These are phyloP conservation scores for Carex pumila DNA, from an alignment of 176 grass and related monocot species.

Conservation along the genomic window DNA sequence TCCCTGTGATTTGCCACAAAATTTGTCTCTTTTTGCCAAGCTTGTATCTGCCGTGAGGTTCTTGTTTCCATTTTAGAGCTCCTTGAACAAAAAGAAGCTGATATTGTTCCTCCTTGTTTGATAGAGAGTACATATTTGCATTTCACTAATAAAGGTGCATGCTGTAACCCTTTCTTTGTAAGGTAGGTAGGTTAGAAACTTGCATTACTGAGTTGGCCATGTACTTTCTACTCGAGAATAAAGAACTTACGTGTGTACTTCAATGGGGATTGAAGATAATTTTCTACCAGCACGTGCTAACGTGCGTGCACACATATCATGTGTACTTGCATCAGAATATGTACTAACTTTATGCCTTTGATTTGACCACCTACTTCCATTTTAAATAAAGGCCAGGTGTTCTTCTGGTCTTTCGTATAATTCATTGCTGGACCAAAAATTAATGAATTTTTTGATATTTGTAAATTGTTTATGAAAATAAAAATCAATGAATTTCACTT, in stretches of 20 bases:
- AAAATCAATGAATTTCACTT: background rate
- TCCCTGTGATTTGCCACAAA: background rate
- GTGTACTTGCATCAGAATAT: background rate
- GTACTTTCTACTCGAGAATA: background rate
- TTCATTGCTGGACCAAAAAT: background rate
- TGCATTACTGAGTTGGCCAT: background rate
- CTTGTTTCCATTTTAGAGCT: slow-evolving; percentile 31
- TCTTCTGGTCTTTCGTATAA: background rate
- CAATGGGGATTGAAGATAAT: background rate
- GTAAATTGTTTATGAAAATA: background rate
- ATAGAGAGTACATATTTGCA: background rate
- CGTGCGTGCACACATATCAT: background rate
- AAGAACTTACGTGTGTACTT: background rate
- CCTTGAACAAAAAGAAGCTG: slow-evolving; percentile 8
- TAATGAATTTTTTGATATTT: background rate
- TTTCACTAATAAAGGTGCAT: background rate
- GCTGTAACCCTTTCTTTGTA: background rate
- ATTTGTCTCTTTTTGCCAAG: slow-evolving; percentile 25
- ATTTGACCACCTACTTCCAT: background rate
- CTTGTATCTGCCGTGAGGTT: slow-evolving; percentile 14
- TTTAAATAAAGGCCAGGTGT: background rate
- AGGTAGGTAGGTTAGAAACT: background rate
- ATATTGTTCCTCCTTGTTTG: background rate
- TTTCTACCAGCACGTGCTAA: background rate
- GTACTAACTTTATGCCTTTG: background rate